Percentiles rank a stretch among this genome's conserved stretches.
phyloP scores from a whole-genome alignment of 176 grass and related monocot species.

The Tuctoria greenei region DNA sequence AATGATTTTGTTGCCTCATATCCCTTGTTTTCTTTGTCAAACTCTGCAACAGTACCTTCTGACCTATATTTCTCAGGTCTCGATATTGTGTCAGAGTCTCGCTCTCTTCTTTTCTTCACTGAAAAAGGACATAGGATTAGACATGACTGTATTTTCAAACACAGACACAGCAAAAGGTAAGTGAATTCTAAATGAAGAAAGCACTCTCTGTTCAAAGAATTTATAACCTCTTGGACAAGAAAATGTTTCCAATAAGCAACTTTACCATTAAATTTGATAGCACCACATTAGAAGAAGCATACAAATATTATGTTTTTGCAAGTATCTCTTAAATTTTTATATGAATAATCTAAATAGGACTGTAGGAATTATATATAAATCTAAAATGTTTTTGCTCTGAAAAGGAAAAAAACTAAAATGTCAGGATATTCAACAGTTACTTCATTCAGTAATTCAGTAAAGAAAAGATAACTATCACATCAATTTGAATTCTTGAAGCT shows the following conservation, averaged over 20 bases:
- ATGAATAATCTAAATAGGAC: neutral
- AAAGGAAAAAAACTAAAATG: neutral
- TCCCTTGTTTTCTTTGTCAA: constrained; percentile 54
- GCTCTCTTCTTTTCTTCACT: constrained; percentile 57
- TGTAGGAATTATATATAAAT: neutral
- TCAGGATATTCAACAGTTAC: neutral
- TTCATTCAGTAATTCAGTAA: neutral
- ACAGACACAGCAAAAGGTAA: constrained; percentile 10
- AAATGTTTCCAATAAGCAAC: neutral
- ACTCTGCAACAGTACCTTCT: constrained; percentile 42
- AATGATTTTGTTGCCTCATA: constrained; percentile 55
- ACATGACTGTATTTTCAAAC: constrained; percentile 27
- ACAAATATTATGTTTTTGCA: neutral
- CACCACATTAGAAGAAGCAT: neutral
- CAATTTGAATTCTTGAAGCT: constrained; percentile 1
- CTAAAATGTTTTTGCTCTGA: neutral
- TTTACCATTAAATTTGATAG: neutral
- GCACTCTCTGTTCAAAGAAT: neutral
- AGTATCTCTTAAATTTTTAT: neutral
- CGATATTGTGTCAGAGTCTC: constrained; percentile 40
- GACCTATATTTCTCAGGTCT: constrained; percentile 52
- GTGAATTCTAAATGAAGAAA: neutral
- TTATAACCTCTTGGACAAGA: neutral
- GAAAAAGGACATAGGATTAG: constrained; percentile 18
- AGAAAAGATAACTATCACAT: neutral